Conservation (phyloP, 1,284 basidiomycete genomes). For the Ceratobasidium sp. region DNA sequence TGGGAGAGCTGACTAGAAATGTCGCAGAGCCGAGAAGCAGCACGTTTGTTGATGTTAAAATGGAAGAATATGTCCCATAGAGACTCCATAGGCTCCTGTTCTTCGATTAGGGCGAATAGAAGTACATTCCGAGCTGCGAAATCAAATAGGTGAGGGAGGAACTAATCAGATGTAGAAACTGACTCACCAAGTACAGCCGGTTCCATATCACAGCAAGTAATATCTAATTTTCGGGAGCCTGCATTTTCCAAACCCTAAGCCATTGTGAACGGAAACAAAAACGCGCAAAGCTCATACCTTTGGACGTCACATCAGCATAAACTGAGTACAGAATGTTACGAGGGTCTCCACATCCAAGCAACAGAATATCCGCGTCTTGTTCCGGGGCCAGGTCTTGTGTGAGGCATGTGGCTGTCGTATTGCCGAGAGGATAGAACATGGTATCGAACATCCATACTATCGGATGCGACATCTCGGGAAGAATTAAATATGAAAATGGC, state of each 20-base stretch:
- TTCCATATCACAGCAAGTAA: slow-evolving; percentile 72
- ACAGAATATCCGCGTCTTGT: slow-evolving; percentile 61
- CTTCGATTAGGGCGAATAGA: slow-evolving; percentile 58
- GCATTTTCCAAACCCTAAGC: slow-evolving; percentile 48
- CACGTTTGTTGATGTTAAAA: slow-evolving; percentile 62
- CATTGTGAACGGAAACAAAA: too few relatives aligned
- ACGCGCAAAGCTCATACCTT: slow-evolving; percentile 45
- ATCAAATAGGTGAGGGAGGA: not conserved
- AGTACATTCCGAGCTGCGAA: slow-evolving; percentile 61
- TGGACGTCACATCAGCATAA: slow-evolving; percentile 59
- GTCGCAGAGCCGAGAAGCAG: slow-evolving; percentile 58
- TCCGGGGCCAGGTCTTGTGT: slow-evolving; percentile 65
- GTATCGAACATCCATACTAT: slow-evolving; percentile 10
- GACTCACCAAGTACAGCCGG: slow-evolving; percentile 66
- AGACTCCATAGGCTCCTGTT: slow-evolving; percentile 51
- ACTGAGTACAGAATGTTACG: slow-evolving; percentile 68
- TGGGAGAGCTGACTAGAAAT: slow-evolving; percentile 64
- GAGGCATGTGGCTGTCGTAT: slow-evolving; percentile 65
- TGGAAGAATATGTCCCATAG: slow-evolving; percentile 73
- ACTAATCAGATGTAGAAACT: not conserved
- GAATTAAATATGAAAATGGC: not conserved
- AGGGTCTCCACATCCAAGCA: slow-evolving; percentile 71
- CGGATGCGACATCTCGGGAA: slow-evolving; percentile 16
- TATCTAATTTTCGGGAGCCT: slow-evolving; percentile 62
- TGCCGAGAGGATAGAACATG: slow-evolving; percentile 62